A percentile compares a stretch with the other conserved stretches of the same genome.
phyloP scores from a whole-genome alignment of 371 early-diverging fungal species.

The Umbelopsis sp. region DNA sequence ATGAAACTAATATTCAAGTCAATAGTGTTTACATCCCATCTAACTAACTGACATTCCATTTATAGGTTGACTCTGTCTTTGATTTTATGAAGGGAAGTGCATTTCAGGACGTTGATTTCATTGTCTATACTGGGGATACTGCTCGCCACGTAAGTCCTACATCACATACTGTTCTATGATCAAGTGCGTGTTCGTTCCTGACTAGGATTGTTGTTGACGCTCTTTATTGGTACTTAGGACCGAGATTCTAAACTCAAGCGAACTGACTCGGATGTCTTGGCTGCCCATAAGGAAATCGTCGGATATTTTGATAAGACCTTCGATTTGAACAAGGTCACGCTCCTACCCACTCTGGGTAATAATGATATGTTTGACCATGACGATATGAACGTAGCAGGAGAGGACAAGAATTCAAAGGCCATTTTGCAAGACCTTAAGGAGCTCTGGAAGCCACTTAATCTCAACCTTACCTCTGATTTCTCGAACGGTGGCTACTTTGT shows the following conservation, averaged over 20 bases:
- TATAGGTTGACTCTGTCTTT: slow-evolving; percentile 39
- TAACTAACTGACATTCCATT: neutral
- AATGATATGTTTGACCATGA: slow-evolving; percentile 45
- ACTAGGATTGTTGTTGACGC: neutral
- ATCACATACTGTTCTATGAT: neutral
- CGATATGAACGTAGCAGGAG: slow-evolving; percentile 20
- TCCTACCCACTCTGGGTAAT: slow-evolving; percentile 51
- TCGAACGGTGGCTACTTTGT: slow-evolving; percentile 33
- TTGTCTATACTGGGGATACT: slow-evolving; percentile 56
- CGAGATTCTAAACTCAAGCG: slow-evolving; percentile 35
- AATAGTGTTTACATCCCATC: neutral
- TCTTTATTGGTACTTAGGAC: slow-evolving; percentile 26
- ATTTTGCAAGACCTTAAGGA: slow-evolving; percentile 22
- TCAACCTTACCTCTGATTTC: slow-evolving; percentile 32
- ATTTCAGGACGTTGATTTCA: slow-evolving; percentile 45
- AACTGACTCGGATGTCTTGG: slow-evolving; percentile 29
- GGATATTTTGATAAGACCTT: slow-evolving; percentile 36
- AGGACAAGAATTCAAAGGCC: slow-evolving; percentile 28
- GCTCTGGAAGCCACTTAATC: slow-evolving; percentile 34
- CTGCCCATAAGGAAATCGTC: slow-evolving; percentile 34
- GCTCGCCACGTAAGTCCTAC: slow-evolving; percentile 40
- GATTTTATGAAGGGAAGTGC: slow-evolving; percentile 33
- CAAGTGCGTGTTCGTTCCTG: too few relatives aligned
- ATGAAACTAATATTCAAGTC: neutral
- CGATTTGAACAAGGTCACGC: slow-evolving; percentile 23